Evolutionary conservation across 495 filamentous ascomycete genomes (phyloP), one percentile per base, ranked within the genome.

Genomic region (Aspergillus bertholletiae): DNA sequence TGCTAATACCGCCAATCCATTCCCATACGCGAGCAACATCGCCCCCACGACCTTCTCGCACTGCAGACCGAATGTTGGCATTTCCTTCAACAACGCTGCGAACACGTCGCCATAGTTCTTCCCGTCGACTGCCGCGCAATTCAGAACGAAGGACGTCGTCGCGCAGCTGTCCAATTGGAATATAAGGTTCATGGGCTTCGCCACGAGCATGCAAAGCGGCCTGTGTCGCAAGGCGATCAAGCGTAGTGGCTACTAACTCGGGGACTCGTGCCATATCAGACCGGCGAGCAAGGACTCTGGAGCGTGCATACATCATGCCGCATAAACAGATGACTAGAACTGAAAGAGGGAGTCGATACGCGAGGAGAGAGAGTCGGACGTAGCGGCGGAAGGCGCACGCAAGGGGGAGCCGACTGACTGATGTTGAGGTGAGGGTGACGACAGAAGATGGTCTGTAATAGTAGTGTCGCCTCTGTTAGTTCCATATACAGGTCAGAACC

Each of bases 271-370:
- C 83, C 21, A 84, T 80, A 43, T 86, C 79, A n/a, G 79, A 78
- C 49, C 84, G 81, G 61, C 78, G 78, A 46, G 80, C 71, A 13
- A 69, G 63, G 65, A 85, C 76, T 48, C 75, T 73, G 54, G 78
- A 69, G 21, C 85, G 84, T 22, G 72, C 77, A 65, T 89, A 90
- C 41, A 77, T 55, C 11, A 80, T 53, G 13, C 70, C 65, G 20
- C 75, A 55, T 23, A 83, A 30, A n/a, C 78, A 51, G 4, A 86
- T 44, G 37, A 82, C 72, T 71, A 94, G 61, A 79, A 83, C 63
- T 78, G 82, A 80, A 96, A 97, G 82, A 81, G 87, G 77, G 84
- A 95, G 77, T 90, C 94, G 84, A 96, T 97, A 82, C 87, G 88
- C 81, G 81, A 89, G 85, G 89, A 96, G 72, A 80, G 93, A 84